These are phyloP conservation scores for Suillus americanus DNA, from an alignment of 768 basidiomycete species.

Conservation along the genomic window DNA sequence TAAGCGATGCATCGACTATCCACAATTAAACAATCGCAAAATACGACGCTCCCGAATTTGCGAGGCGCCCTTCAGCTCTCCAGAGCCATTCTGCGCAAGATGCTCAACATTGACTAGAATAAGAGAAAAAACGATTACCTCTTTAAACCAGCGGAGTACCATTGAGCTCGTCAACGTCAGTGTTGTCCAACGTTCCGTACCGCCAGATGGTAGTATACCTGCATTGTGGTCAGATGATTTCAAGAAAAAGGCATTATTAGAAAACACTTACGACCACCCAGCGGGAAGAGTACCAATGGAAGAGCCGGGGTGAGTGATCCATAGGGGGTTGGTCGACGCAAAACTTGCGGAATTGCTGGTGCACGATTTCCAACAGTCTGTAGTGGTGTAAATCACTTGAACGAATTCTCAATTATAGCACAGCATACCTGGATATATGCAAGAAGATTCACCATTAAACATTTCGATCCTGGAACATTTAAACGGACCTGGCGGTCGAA, in stretches of 20 bases:
- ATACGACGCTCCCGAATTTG: neutral
- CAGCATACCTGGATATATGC: slow-evolving; percentile 9
- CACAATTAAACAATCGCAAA: neutral
- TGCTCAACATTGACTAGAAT: neutral
- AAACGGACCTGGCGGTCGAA: slow-evolving; percentile 40
- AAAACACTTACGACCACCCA: slow-evolving; percentile 31
- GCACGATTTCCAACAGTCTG: slow-evolving; percentile 39
- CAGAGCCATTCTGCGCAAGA: slow-evolving; percentile 18
- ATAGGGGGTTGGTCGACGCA: slow-evolving; percentile 34
- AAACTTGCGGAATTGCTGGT: slow-evolving; percentile 37
- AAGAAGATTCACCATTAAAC: neutral
- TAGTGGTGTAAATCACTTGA: slow-evolving; percentile 38
- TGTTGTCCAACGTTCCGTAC: neutral
- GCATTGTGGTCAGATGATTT: neutral
- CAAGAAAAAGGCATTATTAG: neutral
- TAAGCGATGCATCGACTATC: neutral
- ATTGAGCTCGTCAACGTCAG: neutral
- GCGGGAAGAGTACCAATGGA: slow-evolving; percentile 34
- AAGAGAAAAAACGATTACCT: neutral
- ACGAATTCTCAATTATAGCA: neutral
- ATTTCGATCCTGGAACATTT: neutral
- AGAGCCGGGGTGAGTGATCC: slow-evolving; percentile 35
- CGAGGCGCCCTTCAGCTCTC: slow-evolving; percentile 1
- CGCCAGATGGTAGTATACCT: slow-evolving; percentile 4
- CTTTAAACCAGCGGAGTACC: neutral